These are phyloP conservation scores for Sugiyamaella smithiae DNA, from an alignment of 805 yeast species.

Conservation along the genomic window DNA sequence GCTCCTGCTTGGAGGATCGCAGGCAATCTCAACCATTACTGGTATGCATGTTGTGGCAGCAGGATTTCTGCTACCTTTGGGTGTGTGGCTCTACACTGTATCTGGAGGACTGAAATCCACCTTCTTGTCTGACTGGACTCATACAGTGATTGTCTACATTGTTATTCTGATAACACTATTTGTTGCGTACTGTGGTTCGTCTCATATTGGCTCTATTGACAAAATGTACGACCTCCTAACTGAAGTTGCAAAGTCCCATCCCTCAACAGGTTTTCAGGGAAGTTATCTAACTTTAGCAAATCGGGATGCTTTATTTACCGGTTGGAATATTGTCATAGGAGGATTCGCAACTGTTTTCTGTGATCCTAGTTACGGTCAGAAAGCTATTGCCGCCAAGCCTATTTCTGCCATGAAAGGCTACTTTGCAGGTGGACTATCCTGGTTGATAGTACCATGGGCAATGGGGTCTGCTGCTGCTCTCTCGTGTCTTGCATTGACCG, in stretches of 20 bases:
- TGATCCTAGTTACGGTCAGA: constrained; percentile 35
- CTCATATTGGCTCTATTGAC: constrained; percentile 44
- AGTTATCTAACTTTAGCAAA: constrained; percentile 13
- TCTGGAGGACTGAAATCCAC: constrained; percentile 54
- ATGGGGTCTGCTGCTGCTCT: constrained; percentile 35
- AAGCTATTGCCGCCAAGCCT: constrained; percentile 45
- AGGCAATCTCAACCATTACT: constrained; percentile 41
- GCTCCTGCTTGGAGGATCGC: constrained; percentile 45
- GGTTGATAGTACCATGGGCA: constrained; percentile 44
- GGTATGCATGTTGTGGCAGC: constrained; percentile 50
- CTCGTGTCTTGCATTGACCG: constrained; percentile 52
- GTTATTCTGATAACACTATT: constrained; percentile 33
- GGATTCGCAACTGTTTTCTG: constrained; percentile 16
- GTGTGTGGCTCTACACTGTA: constrained; percentile 49
- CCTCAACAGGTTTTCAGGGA: constrained; percentile 31
- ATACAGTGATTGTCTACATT: constrained; percentile 39
- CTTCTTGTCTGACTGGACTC: constrained; percentile 52
- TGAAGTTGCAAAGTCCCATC: constrained; percentile 36
- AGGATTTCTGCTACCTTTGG: constrained; percentile 45
- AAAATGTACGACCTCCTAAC: constrained; percentile 43
- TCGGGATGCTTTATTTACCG: constrained; percentile 8
- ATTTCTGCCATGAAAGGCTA: constrained; percentile 42
- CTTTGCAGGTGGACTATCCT: constrained; percentile 43
- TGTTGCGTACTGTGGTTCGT: constrained; percentile 38
- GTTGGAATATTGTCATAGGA: constrained; percentile 16